A percentile compares a stretch with the other conserved stretches of the same genome.
Evolutionary conservation across 352 stramenopile species (phyloP).

Genomic region (Poterioochromonas sp.): DNA sequence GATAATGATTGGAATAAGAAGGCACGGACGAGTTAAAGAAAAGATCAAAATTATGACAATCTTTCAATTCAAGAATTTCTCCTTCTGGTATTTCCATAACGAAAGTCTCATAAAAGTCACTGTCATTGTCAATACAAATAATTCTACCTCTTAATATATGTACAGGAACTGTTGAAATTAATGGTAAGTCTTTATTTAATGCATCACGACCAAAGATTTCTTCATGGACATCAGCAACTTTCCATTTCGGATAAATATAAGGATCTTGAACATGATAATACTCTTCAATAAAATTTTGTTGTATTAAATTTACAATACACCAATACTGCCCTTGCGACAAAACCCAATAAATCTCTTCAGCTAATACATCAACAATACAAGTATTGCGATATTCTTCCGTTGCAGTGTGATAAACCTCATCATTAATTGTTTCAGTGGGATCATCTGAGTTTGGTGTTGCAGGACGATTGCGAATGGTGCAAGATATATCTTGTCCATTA

Average conservation of each 20-base stretch:
- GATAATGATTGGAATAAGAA: neutral
- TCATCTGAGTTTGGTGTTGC: neutral
- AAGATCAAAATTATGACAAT: slow-evolving; percentile 1
- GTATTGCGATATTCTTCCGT: neutral
- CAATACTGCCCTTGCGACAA: slow-evolving; percentile 25
- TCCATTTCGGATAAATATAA: neutral
- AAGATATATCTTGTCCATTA: neutral
- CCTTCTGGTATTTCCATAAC: neutral
- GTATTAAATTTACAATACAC: slow-evolving; percentile 26
- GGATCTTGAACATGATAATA: neutral
- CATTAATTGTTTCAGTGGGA: neutral
- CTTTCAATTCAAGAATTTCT: neutral
- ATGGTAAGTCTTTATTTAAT: neutral
- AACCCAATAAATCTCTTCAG: slow-evolving; percentile 29
- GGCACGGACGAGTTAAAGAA: neutral
- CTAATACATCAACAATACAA: neutral
- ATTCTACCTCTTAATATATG: slow-evolving; percentile 2
- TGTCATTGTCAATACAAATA: neutral
- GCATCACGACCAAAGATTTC: neutral
- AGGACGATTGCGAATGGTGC: neutral
- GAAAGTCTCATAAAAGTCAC: neutral
- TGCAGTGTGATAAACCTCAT: neutral
- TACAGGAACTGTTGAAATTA: neutral
- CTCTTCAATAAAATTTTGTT: slow-evolving; percentile 30
- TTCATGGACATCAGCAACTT: neutral